These are phyloP conservation scores for Vachellia collinsii DNA, from an alignment of 306 rosid species.

Conservation along the genomic window DNA sequence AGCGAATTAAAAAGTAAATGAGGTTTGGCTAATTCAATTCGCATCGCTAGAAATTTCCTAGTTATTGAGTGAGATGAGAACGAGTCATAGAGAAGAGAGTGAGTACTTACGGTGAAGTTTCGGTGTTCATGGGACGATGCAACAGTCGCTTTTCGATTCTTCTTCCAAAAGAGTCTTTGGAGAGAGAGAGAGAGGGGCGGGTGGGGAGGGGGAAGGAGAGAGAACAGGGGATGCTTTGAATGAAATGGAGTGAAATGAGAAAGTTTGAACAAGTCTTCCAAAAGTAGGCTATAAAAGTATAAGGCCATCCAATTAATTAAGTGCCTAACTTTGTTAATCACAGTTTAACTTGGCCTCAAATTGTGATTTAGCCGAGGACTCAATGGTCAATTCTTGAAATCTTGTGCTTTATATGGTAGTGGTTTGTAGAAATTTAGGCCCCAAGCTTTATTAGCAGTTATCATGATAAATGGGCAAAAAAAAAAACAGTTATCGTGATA, in stretches of 20 bases:
- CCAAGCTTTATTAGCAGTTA: neutral
- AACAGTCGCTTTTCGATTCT: neutral
- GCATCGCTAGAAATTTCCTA: neutral
- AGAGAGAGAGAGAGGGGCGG: too few species aligned
- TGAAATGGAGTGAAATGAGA: neutral
- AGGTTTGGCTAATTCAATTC: neutral
- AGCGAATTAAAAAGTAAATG: neutral
- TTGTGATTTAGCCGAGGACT: neutral
- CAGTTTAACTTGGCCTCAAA: neutral
- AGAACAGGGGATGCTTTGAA: neutral
- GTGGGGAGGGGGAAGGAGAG: neutral
- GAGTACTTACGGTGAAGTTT: conserved; percentile 71
- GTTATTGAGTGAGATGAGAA: neutral
- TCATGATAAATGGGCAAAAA: too few species aligned
- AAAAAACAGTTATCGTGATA: too few species aligned
- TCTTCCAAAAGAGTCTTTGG: neutral
- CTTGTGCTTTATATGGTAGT: neutral
- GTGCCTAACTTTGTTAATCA: neutral
- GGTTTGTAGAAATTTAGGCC: neutral
- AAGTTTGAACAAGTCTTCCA: neutral
- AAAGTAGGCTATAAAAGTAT: neutral
- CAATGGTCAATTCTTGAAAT: neutral
- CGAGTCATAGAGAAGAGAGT: neutral
- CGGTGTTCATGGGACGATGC: conserved; percentile 60
- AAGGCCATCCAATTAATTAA: neutral